phyloP scores from a whole-genome alignment of 208 protist genomes.

The Leishmania major region DNA sequence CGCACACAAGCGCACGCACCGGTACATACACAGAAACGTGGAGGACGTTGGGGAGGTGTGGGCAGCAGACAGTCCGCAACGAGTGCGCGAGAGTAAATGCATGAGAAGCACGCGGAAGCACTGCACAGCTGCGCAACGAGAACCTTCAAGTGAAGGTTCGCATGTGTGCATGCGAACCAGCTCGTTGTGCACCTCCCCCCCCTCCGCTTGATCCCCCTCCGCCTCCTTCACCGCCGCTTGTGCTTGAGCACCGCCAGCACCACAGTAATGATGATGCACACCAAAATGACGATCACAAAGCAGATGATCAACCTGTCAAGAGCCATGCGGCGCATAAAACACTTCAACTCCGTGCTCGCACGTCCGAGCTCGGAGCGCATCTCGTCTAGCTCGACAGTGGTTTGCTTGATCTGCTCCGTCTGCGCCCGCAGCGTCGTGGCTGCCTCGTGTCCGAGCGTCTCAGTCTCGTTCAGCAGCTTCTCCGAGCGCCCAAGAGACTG shows the following conservation, averaged over 20 bases:
- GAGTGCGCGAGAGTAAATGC: neutral
- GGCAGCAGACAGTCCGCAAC: neutral
- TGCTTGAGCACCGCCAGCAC: conserved; percentile 57
- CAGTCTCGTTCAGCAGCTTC: conserved; percentile 69
- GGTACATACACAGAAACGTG: neutral
- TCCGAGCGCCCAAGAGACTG: conserved; percentile 65
- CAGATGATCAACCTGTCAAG: conserved; percentile 87
- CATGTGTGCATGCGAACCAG: neutral
- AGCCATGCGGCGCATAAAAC: conserved; percentile 83
- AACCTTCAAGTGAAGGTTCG: neutral
- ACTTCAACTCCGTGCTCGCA: conserved; percentile 47
- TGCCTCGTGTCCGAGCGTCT: conserved; percentile 64
- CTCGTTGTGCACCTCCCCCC: neutral
- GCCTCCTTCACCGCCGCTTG: conserved; percentile 26
- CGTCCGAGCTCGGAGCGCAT: conserved; percentile 45
- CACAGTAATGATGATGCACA: conserved; percentile 82
- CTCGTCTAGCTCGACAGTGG: conserved; percentile 63
- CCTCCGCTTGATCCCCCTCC: neutral
- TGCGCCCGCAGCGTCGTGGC: conserved; percentile 63
- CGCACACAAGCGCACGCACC: neutral
- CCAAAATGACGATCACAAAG: conserved; percentile 71
- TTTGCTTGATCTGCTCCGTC: conserved; percentile 76
- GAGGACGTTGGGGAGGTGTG: neutral
- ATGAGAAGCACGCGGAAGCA: neutral
- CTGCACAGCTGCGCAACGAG: neutral